A percentile compares a stretch with the other conserved stretches of the same genome.
phyloP scores from a whole-genome alignment of 1,139 yeast species.

The Magnusiomyces ingens region DNA sequence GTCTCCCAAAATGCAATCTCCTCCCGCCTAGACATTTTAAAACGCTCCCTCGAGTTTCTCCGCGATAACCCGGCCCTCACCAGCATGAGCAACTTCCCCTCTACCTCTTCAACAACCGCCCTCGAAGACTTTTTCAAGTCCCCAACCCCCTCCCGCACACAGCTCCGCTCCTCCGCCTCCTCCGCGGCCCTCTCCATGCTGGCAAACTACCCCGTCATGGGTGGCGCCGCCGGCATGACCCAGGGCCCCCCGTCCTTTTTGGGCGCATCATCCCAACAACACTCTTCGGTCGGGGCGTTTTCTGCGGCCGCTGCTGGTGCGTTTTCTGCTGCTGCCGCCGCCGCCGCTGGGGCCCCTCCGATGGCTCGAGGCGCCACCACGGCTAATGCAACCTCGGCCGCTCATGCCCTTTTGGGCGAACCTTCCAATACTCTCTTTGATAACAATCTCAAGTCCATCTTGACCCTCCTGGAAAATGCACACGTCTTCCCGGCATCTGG shows the following conservation, averaged over 20 bases:
- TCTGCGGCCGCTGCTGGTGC: not conserved
- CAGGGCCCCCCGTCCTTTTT: not conserved
- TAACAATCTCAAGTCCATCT: slow-evolving; percentile 21
- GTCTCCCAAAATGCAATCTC: slow-evolving; percentile 75
- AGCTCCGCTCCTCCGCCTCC: slow-evolving; percentile 24
- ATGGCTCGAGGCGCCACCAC: no score
- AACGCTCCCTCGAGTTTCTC: slow-evolving; percentile 66
- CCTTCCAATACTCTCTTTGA: slow-evolving; percentile 17
- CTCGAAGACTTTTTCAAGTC: slow-evolving; percentile 15
- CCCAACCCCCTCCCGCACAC: slow-evolving; percentile 4
- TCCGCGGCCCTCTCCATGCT: slow-evolving; percentile 27
- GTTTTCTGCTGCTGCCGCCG: not conserved
- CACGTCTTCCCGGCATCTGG: slow-evolving; percentile 15
- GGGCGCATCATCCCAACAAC: not conserved
- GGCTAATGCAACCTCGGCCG: no score
- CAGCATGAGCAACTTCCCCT: slow-evolving; percentile 11
- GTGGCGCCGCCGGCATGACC: not conserved
- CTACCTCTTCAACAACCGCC: slow-evolving; percentile 16
- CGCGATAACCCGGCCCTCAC: slow-evolving; percentile 42
- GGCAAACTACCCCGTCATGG: slow-evolving; percentile 17
- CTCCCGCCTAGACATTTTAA: slow-evolving; percentile 64
- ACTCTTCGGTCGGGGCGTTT: not conserved
- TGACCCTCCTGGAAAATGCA: slow-evolving; percentile 20
- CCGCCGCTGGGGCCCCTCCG: no score
- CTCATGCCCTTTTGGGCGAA: slow-evolving; percentile 7